These are phyloP conservation scores for Colletotrichum incanum DNA, from an alignment of 2,329 filamentous ascomycete genomes.

Conservation along the genomic window DNA sequence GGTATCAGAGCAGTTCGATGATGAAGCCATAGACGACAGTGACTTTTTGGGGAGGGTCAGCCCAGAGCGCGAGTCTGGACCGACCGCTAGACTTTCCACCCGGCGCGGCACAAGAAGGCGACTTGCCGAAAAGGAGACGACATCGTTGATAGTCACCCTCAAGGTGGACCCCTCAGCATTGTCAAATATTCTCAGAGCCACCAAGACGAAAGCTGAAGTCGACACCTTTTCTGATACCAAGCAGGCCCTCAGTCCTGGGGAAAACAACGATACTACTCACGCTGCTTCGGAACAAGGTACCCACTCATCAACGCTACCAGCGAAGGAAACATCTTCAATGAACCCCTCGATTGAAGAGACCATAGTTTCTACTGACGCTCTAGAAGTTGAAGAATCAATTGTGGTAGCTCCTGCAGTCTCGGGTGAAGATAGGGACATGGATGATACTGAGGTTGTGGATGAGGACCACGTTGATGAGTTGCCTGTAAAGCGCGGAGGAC, in stretches of 20 bases:
- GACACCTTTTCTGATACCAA: background rate
- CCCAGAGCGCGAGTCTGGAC: background rate
- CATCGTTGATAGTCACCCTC: constrained; percentile 33
- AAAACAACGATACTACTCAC: background rate
- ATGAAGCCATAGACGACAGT: constrained; percentile 8
- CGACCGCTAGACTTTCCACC: background rate
- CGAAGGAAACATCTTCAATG: background rate
- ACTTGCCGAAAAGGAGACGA: background rate
- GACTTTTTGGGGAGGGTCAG: background rate
- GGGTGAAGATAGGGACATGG: background rate
- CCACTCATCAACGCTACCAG: background rate
- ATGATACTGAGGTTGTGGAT: background rate
- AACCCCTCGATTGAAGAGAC: background rate
- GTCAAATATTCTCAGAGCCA: constrained; percentile 10
- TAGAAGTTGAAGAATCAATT: constrained; percentile 13
- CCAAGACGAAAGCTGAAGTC: background rate
- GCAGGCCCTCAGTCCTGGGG: background rate
- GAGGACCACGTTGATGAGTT: background rate
- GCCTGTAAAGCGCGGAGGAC: constrained; percentile 19
- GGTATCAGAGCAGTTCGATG: background rate
- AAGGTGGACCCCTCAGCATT: constrained; percentile 29
- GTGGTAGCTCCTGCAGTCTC: constrained; percentile 4
- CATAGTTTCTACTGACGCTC: background rate
- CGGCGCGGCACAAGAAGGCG: constrained; percentile 15
- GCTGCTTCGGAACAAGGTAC: background rate